phyloP scores from a whole-genome alignment of 345 rosid species.

The Passiflora organensis region DNA sequence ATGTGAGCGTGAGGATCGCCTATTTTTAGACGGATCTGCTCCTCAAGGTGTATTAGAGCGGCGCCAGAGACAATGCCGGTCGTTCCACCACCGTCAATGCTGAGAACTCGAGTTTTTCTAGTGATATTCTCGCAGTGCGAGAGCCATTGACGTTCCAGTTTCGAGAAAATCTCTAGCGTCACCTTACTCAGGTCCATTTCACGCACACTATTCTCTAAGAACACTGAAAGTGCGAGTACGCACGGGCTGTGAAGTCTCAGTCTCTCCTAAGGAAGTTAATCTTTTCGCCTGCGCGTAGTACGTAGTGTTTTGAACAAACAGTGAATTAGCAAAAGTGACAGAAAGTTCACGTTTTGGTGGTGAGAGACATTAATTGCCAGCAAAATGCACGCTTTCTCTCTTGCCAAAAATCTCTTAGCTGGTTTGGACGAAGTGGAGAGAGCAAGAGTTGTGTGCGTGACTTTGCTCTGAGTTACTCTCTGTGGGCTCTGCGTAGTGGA shows the following conservation, averaged over 20 bases:
- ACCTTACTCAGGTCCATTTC: slow-evolving; percentile 84
- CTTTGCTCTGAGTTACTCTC: slow-evolving; percentile 1
- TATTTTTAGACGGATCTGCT: slow-evolving; percentile 76
- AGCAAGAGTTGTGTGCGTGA: background rate
- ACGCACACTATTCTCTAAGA: background rate
- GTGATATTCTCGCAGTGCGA: slow-evolving; percentile 59
- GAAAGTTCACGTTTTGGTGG: slow-evolving; percentile 25
- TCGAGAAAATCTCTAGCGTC: slow-evolving; percentile 80
- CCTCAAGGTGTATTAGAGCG: slow-evolving; percentile 65
- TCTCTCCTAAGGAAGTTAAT: background rate
- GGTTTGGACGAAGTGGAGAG: slow-evolving; percentile 7
- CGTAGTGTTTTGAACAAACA: too few species aligned
- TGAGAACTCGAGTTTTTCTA: slow-evolving; percentile 64
- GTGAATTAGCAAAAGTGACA: background rate
- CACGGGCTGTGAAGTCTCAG: background rate
- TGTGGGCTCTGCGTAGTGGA: slow-evolving; percentile 9
- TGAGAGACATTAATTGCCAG: slow-evolving; percentile 31
- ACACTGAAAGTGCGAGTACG: background rate
- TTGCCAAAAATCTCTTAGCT: background rate
- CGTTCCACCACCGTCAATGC: slow-evolving; percentile 90
- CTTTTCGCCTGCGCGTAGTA: background rate
- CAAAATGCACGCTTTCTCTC: slow-evolving; percentile 8
- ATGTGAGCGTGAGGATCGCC: slow-evolving; percentile 64
- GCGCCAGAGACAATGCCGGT: slow-evolving; percentile 62
- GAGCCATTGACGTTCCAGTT: slow-evolving; percentile 89